Conservation (phyloP, 2,329 filamentous ascomycete species). For the Aspergillus udagawae region DNA sequence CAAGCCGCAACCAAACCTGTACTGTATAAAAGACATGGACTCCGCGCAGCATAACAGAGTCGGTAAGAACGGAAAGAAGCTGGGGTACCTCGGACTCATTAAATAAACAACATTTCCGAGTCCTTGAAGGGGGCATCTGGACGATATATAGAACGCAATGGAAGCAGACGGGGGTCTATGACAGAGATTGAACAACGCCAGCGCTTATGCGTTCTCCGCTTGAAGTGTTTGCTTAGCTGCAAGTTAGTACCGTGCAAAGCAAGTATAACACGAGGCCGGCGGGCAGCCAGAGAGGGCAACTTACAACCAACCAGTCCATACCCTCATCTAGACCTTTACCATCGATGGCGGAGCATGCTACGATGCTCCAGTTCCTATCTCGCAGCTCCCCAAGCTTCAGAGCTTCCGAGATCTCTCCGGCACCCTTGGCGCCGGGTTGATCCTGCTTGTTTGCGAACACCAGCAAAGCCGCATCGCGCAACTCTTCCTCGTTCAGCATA, state of each 20-base stretch:
- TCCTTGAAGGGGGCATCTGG: constrained; percentile 10
- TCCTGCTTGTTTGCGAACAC: constrained; percentile 99
- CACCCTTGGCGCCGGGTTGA: constrained; percentile 92
- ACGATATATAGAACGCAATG: constrained; percentile 21
- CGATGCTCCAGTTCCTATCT: constrained; percentile 98
- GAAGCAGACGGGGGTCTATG: constrained; percentile 27
- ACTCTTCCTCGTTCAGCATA: constrained; percentile 96
- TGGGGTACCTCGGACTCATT: constrained; percentile 18
- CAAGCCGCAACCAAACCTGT: constrained; percentile 23
- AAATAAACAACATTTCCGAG: constrained; percentile 7
- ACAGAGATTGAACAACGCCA: constrained; percentile 24
- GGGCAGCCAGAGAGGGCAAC: constrained; percentile 24
- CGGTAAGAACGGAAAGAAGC: constrained; percentile 19
- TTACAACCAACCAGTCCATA: constrained; percentile 97
- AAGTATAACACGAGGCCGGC: not conserved
- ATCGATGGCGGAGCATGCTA: constrained; percentile 94
- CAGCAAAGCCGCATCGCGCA: constrained; percentile 84
- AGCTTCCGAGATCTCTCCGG: constrained; percentile 93
- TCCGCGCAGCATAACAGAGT: constrained; percentile 18
- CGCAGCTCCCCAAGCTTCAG: constrained; percentile 84
- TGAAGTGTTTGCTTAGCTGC: constrained; percentile 40
- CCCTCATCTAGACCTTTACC: constrained; percentile 92
- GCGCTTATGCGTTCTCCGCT: constrained; percentile 39
- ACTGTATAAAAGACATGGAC: constrained; percentile 34
- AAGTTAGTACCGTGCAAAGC: constrained; percentile 9